Base-by-base conservation (phyloP, 345 rosid species). In the Euphorbia pulcherrima region DNA sequence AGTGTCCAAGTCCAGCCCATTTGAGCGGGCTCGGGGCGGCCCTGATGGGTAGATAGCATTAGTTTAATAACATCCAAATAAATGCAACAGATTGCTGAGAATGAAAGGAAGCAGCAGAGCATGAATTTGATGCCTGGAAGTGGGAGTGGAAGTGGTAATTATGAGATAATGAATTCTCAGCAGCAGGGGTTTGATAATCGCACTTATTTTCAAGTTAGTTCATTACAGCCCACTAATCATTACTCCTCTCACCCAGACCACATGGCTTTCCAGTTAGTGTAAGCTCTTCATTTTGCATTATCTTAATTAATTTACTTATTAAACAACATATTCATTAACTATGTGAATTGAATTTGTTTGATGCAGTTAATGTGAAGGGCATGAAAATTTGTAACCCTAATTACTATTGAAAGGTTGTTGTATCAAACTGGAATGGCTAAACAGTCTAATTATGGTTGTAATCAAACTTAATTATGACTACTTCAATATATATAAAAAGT, bases 81-180 rank as follows among this genome's bases (percentile, higher is more conserved):
- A 14, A 14, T 17, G 20, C 2, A 18, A 24, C 75, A 88, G 97
- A 88, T 94, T 62, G 87, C 97, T 13, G 96, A 94, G 74, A 89
- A 84, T 47, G 99, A 94, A 74, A 85, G 96, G 77, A 85, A 81
- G 78, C 79, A 78, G 61, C 88, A 87, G 61, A 74, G 75, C 78
- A 91, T 88, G 87, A 89, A 78, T 71, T 78, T 91, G 83, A 84
- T 94, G 97, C 90, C 92, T 14, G 99, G 90, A 78, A 89, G 84
- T 12, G 99, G 90, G 77, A 89, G 84, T 12, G 64, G 37, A 33
- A 41, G 47, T 41, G 4, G 80, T 14, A 87, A 71, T 72, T 89
- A 79, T 66, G 93, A 84, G 74, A 56, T 87, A 30, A 70, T 89
- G 77, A 92, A 83, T 73, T 75, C 87, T n/a, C n/a, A n/a, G 40